These are phyloP conservation scores for Blastomyces parvus DNA, from an alignment of 2,329 filamentous ascomycete species.

Conservation along the genomic window DNA sequence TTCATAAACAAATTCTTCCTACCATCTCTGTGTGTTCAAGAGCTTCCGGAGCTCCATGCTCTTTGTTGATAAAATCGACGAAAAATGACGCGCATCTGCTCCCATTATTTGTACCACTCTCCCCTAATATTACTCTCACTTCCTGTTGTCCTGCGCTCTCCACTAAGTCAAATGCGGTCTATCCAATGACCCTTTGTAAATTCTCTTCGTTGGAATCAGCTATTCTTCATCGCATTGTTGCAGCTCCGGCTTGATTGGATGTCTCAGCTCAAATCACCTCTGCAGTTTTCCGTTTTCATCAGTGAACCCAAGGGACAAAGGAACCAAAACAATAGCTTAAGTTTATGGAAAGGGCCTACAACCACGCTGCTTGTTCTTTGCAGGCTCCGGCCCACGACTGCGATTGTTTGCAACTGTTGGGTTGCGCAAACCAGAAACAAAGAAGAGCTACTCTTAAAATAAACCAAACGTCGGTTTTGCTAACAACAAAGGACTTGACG, in stretches of 20 bases:
- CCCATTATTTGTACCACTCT: not conserved
- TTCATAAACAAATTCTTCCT: not conserved
- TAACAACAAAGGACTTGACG: constrained; percentile 16
- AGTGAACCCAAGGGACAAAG: constrained; percentile 25
- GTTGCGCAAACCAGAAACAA: constrained; percentile 14
- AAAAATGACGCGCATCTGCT: constrained; percentile 2
- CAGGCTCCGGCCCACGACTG: constrained; percentile 13
- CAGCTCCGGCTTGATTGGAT: constrained; percentile 22
- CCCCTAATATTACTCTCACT: not conserved
- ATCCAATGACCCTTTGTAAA: constrained; percentile 16
- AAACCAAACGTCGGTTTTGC: constrained; percentile 9
- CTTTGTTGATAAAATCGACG: not conserved
- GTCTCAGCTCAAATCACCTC: constrained; percentile 17
- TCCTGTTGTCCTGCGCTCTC: not conserved
- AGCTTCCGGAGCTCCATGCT: not conserved
- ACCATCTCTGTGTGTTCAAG: not conserved
- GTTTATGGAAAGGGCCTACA: constrained; percentile 4
- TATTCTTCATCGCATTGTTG: constrained; percentile 27
- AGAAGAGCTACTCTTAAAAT: constrained; percentile 15
- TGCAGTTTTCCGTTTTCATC: constrained; percentile 25
- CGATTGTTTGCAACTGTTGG: constrained; percentile 19
- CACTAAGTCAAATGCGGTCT: not conserved
- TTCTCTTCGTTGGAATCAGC: constrained; percentile 18
- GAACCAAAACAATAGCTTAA: constrained; percentile 23
- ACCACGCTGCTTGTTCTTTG: not conserved